Percentiles rank a stretch among this genome's conserved stretches.
These are phyloP conservation scores for Ramularia collo-cygni DNA, from an alignment of 2,329 filamentous ascomycete genomes.

Conservation along the genomic window DNA sequence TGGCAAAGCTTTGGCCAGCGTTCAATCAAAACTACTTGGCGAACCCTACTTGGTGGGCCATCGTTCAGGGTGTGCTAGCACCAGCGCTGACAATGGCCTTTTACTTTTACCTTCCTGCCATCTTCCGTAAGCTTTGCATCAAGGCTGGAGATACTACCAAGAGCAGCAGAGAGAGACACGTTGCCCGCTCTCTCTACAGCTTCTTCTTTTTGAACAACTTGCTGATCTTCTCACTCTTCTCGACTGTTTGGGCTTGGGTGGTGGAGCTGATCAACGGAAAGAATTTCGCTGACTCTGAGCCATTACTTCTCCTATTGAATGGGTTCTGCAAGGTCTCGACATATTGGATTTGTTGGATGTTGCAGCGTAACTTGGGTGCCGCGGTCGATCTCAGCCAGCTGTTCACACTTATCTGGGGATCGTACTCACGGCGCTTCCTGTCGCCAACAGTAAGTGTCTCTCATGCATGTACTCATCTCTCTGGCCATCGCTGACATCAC, in stretches of 20 bases:
- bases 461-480: background rate
- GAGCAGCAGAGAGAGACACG: slow-evolving; percentile 84
- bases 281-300: slow-evolving; percentile 54
- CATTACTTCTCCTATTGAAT: slow-evolving; percentile 59
- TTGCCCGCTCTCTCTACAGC: slow-evolving; percentile 80
- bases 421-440: slow-evolving; percentile 75
- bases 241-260: slow-evolving; percentile 62
- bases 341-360: slow-evolving; percentile 90
- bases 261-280: slow-evolving; percentile 50
- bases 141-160: slow-evolving; percentile 85
- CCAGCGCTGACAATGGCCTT: slow-evolving; percentile 81
- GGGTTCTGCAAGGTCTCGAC: slow-evolving; percentile 74
- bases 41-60: slow-evolving; percentile 67
- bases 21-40: slow-evolving; percentile 61
- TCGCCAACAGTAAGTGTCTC: slow-evolving; percentile 55
- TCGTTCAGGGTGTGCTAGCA: slow-evolving; percentile 85
- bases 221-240: slow-evolving; percentile 88
- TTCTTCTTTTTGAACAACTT: slow-evolving; percentile 99
- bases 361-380: slow-evolving; percentile 88
- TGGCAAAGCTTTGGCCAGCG: slow-evolving; percentile 69
- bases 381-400: slow-evolving; percentile 90
- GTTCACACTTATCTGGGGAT: slow-evolving; percentile 76
- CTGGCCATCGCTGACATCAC: background rate
- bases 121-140: slow-evolving; percentile 81
- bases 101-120: slow-evolving; percentile 80